phyloP scores from a whole-genome alignment of 2,329 filamentous ascomycete genomes.

The Colletotrichum eleusines region DNA sequence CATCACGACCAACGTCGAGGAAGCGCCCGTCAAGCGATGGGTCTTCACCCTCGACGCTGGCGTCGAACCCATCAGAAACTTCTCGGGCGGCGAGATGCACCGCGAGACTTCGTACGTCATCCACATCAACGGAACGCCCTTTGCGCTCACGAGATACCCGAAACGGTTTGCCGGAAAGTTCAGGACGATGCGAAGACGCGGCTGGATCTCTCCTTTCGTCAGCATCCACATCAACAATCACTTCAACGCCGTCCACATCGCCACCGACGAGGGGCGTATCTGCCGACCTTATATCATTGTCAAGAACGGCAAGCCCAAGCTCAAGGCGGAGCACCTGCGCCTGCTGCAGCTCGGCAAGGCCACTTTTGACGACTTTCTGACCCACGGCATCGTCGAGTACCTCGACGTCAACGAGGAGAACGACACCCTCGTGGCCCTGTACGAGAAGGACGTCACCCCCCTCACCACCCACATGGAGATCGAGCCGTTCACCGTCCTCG shows the following conservation, averaged over 20 bases:
- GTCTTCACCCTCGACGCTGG: slow-evolving; percentile 89
- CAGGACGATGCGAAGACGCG: slow-evolving; percentile 86
- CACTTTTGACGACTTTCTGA: slow-evolving; percentile 94
- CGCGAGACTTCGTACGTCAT: slow-evolving; percentile 86
- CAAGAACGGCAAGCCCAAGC: slow-evolving; percentile 85
- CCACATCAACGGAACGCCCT: slow-evolving; percentile 94
- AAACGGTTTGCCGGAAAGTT: slow-evolving; percentile 89
- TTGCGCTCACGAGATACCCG: slow-evolving; percentile 86
- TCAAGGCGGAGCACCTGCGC: slow-evolving; percentile 82
- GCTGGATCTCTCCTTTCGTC: slow-evolving; percentile 94
- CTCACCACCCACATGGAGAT: slow-evolving; percentile 96
- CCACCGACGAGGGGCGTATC: slow-evolving; percentile 96
- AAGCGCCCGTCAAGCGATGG: slow-evolving; percentile 87
- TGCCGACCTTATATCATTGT: slow-evolving; percentile 97
- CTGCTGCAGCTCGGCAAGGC: slow-evolving; percentile 85
- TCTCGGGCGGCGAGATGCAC: slow-evolving; percentile 86
- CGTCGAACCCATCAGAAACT: slow-evolving; percentile 79
- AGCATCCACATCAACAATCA: slow-evolving; percentile 97
- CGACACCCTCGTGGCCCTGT: slow-evolving; percentile 91
- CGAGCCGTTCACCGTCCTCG: slow-evolving; percentile 96
- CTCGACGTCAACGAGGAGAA: slow-evolving; percentile 99
- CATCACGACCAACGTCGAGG: slow-evolving; percentile 96
- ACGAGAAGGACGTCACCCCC: slow-evolving; percentile 84
- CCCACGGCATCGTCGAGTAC: slow-evolving; percentile 92
- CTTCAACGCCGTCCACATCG: slow-evolving; percentile 91